phyloP scores from a whole-genome alignment of 2,329 filamentous ascomycete species.

The Calonectria pseudoturangicola region DNA sequence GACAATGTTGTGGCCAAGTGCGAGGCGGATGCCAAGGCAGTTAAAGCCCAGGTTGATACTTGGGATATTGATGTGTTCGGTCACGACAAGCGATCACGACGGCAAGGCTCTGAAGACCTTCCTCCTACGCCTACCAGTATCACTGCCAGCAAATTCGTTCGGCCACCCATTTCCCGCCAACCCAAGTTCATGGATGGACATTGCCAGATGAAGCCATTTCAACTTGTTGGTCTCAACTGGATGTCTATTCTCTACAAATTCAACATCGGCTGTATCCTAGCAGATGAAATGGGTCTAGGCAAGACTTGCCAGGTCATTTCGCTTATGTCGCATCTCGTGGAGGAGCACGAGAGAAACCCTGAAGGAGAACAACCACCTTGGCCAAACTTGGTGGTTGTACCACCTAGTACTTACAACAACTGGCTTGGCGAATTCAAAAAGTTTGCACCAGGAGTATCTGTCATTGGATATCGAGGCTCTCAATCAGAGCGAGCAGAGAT shows the following conservation, averaged over 20 bases:
- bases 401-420: constrained; percentile 94
- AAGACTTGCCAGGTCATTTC: constrained; percentile 98
- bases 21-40: constrained; percentile 79
- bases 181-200: constrained; percentile 86
- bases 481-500: constrained; percentile 81
- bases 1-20: constrained; percentile 88
- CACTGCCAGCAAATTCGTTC: constrained; percentile 58
- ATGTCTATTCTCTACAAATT: constrained; percentile 88
- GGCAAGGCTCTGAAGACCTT: constrained; percentile 58
- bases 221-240: constrained; percentile 97
- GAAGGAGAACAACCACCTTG: constrained; percentile 69
- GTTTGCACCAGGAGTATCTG: constrained; percentile 86
- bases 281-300: constrained; percentile 97
- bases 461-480: constrained; percentile 82
- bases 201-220: constrained; percentile 91
- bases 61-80: constrained; percentile 72
- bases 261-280: constrained; percentile 90
- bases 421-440: constrained; percentile 93
- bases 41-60: constrained; percentile 66
- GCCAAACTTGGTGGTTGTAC: constrained; percentile 91
- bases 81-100: constrained; percentile 58
- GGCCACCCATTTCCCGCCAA: constrained; percentile 74
- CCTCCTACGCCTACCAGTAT: constrained; percentile 66
- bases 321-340: constrained; percentile 88
- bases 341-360: constrained; percentile 69